phyloP scores from a whole-genome alignment of 139 green algal species.

The Chara braunii region DNA sequence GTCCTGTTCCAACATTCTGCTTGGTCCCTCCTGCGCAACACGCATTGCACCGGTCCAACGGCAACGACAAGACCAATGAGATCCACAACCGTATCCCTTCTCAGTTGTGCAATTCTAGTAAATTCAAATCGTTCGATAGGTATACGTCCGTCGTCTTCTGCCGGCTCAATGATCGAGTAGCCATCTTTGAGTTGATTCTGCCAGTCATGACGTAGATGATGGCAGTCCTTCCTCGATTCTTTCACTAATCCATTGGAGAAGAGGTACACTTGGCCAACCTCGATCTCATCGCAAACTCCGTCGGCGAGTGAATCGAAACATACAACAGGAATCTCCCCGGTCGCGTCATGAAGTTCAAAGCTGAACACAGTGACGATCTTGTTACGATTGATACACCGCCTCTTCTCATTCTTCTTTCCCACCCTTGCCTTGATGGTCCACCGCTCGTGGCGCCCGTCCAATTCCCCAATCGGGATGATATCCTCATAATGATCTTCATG shows the following conservation, averaged over 20 bases:
- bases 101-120: constrained; percentile 60
- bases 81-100: constrained; percentile 68
- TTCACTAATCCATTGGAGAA: constrained; percentile 75
- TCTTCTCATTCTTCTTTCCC: constrained; percentile 67
- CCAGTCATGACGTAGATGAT: constrained; percentile 74
- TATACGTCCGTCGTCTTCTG: too few relatives aligned
- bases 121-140: too few relatives aligned
- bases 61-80: constrained; percentile 79
- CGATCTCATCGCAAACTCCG: constrained; percentile 36
- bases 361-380: constrained; percentile 86
- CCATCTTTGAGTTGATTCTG: constrained; percentile 79
- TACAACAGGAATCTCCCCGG: constrained; percentile 32
- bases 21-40: constrained; percentile 76
- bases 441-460: constrained; percentile 86
- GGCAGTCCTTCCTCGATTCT: constrained; percentile 55
- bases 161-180: constrained; percentile 38
- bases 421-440: constrained; percentile 89
- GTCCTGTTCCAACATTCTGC: constrained; percentile 72
- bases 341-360: constrained; percentile 78
- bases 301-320: constrained; percentile 63
- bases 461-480: constrained; percentile 72
- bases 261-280: constrained; percentile 65
- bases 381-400: constrained; percentile 64
- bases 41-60: constrained; percentile 47
- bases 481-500: constrained; percentile 49